phyloP scores from a whole-genome alignment of 139 green algal species.

The Picochlorum sp. region DNA sequence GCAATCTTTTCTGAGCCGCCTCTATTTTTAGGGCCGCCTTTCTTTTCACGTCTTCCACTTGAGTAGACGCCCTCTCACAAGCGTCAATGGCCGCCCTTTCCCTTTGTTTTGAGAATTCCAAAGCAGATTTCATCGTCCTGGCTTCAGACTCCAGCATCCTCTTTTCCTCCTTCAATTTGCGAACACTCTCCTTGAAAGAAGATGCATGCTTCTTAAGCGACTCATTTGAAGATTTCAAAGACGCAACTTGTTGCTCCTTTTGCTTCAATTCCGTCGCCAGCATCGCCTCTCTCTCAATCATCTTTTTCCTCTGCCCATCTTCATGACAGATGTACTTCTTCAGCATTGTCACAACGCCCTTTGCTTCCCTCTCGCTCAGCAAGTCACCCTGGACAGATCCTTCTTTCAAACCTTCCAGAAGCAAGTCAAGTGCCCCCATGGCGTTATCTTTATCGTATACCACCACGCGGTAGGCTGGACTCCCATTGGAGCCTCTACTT shows the following conservation, averaged over 20 bases:
- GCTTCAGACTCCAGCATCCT: neutral
- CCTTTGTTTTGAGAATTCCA: neutral
- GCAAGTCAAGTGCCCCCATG: neutral
- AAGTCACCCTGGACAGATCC: neutral
- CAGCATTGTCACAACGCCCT: neutral
- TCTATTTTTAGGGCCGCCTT: neutral
- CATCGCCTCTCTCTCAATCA: neutral
- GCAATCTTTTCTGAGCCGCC: neutral
- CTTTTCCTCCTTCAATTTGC: neutral
- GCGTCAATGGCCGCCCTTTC: neutral
- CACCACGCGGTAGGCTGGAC: neutral
- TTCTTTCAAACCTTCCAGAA: neutral
- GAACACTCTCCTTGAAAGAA: neutral
- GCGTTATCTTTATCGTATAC: neutral
- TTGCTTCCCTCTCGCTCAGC: neutral
- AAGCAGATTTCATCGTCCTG: neutral
- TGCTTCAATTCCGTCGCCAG: neutral
- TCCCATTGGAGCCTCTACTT: neutral
- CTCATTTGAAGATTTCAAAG: neutral
- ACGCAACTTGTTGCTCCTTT: neutral
- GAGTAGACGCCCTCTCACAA: neutral
- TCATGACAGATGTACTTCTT: neutral
- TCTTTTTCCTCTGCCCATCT: neutral
- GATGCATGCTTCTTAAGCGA: neutral
- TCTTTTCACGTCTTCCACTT: neutral